A percentile compares a stretch with the other conserved stretches of the same genome.
Evolutionary conservation across 2,329 filamentous ascomycete species (phyloP).

Genomic region (Zasmidium citrigriseum): DNA sequence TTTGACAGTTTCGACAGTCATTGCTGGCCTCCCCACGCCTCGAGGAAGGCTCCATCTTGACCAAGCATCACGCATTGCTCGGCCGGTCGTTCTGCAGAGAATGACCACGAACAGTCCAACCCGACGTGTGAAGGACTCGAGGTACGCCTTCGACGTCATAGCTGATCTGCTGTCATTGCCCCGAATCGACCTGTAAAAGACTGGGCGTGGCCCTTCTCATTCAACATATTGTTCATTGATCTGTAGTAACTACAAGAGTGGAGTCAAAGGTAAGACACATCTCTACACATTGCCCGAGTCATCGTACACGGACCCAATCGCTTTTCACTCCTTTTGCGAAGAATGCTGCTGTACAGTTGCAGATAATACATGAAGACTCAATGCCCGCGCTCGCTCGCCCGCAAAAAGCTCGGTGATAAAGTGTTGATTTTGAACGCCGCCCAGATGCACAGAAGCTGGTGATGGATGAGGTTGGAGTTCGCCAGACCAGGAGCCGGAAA

Average conservation of each 20-base stretch:
- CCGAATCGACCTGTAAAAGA: no score
- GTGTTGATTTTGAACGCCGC: conserved; percentile 16
- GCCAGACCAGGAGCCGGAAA: background rate
- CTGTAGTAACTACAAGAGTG: conserved; percentile 19
- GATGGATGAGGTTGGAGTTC: background rate
- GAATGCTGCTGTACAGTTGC: conserved; percentile 15
- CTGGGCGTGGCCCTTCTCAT: no score
- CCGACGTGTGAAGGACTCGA: no score
- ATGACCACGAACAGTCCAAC: no score
- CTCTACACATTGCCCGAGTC: background rate
- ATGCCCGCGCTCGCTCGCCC: conserved; percentile 3
- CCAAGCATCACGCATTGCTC: no score
- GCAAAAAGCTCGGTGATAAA: background rate
- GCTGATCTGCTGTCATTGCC: no score
- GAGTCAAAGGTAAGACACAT: conserved; percentile 9
- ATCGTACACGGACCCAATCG: background rate
- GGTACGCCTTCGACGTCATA: no score
- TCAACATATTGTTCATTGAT: no score
- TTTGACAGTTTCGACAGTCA: background rate
- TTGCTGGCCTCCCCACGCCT: background rate
- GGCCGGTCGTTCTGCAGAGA: no score
- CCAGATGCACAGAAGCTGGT: conserved; percentile 17
- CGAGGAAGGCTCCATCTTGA: background rate
- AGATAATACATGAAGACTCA: conserved; percentile 6
- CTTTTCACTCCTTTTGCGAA: background rate